Evolutionary conservation across 805 yeast genomes (phyloP), one percentile per base, ranked within the genome.

Genomic region (Kodamaea sagamina): DNA sequence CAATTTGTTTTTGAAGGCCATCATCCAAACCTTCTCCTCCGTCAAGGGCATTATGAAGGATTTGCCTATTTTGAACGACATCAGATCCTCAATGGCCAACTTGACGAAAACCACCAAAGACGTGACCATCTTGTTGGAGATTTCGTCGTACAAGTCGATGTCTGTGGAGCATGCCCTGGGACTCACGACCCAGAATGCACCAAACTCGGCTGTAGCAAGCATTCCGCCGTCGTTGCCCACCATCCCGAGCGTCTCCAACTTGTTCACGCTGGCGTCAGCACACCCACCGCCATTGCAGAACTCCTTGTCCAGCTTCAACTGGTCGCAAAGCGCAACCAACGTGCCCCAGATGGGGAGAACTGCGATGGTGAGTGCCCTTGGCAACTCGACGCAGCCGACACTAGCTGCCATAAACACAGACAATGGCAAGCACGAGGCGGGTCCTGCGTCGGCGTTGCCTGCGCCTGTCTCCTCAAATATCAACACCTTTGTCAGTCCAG

Each of bases 41-140:
- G 89, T 95, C 0, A 89, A 89, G 57, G 74, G 78, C 1, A 82
- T 95, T 1, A 84, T 92, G 79, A 77, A 79, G 42, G 97, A 87
- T 50, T 72, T 89, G 44, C 90, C 95, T 0, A 76, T 83, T 11
- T 71, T 92, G 40, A 82, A 85, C 52, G 96, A 87, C 43, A 84
- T 84, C 4, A 71, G 96, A 45, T 82, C 90, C 6, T 79, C 86
- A 4, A 76, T 92, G 64, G 87, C 96, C 0, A 78, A 81, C 27
- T 69, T 92, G 46, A 90, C 97, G 0, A 81, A 88, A 50, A 86
- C 90, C 3, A 88, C 97, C 3, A 92, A 92, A 56, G 98, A 92
- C 57, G 85, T 92, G 11, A 89, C 97, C 0, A 82, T 88, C n/a
- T 72, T 87, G 52, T 66, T 90, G 32, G 97, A 90, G 58, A 65